phyloP scores from a whole-genome alignment of 257 asterid genomes.

The Parsonsia alboflavescens region DNA sequence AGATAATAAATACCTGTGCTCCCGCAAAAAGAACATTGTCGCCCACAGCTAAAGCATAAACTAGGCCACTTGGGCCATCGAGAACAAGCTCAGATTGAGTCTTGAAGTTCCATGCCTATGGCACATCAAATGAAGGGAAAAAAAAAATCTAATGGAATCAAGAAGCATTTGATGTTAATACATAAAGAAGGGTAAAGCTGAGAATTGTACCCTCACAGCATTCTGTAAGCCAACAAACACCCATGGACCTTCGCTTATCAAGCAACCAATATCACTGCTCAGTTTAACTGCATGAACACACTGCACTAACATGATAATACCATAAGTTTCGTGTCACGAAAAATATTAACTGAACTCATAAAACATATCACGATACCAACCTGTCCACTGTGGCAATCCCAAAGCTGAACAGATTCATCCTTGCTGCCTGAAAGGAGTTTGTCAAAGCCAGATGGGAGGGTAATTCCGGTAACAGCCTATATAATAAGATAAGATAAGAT shows the following conservation, averaged over 20 bases:
- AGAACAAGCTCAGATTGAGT: conserved; percentile 32
- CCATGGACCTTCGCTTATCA: conserved; percentile 55
- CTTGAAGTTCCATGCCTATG: conserved; percentile 52
- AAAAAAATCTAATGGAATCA: too few species aligned
- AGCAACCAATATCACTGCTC: conserved; percentile 36
- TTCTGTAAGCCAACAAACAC: conserved; percentile 48
- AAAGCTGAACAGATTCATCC: conserved; percentile 31
- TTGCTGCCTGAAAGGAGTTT: conserved; percentile 43
- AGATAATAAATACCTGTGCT: conserved; percentile 34
- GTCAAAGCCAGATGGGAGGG: conserved; percentile 40
- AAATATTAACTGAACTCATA: background rate
- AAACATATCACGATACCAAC: conserved; percentile 15
- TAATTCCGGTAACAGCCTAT: conserved; percentile 45
- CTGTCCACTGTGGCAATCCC: conserved; percentile 59
- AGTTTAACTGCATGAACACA: conserved; percentile 23
- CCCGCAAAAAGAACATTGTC: conserved; percentile 54
- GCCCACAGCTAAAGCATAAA: conserved; percentile 33
- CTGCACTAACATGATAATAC: conserved; percentile 18
- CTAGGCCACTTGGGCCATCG: conserved; percentile 42
- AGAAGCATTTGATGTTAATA: background rate
- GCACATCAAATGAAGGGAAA: background rate
- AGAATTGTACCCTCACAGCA: conserved; percentile 40
- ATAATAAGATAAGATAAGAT: background rate
- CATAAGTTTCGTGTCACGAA: background rate
- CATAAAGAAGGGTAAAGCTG: background rate